Evolutionary conservation across 1,139 yeast species (phyloP), one percentile per base, ranked within the genome.

Genomic region (Magnusiomyces fungicola): DNA sequence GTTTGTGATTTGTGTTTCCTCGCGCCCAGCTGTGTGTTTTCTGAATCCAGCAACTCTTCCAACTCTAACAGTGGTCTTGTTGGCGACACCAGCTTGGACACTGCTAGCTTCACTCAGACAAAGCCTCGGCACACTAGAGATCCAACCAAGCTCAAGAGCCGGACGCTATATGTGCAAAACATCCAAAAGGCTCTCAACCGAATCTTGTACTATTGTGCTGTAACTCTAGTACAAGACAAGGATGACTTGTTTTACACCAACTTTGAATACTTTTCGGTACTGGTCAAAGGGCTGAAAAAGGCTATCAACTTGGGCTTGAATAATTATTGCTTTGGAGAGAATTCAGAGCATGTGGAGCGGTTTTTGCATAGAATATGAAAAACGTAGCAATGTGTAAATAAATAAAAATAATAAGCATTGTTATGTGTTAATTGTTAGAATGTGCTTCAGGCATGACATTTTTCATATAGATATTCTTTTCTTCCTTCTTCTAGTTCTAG

Each of bases 1-100:
- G 29, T 42, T 21, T 42, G 29, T 30, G 45, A 42, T 32, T 14
- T 32, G 37, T 42, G 45, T 21, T 42, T 42, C 21, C 6, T 39
- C 9, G 7, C 43, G 23, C 38, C 21, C 6, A 34, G 19, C 10
- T 18, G 4, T 34, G 14, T 14, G 23, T 21, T 18, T 9, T 18
- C 38, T 3, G 7, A 34, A 18, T 5, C 22, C n/a, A 18, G 23
- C n/a, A n/a, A n/a, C n/a, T n/a, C n/a, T n/a, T n/a, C n/a, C n/a
- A n/a, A n/a, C n/a, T n/a, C n/a, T n/a, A n/a, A n/a, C n/a, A n/a
- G n/a, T n/a, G n/a, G n/a, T n/a, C n/a, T n/a, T n/a, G n/a, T n/a
- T n/a, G n/a, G n/a, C n/a, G n/a, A n/a, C n/a, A n/a, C n/a, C n/a
- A n/a, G n/a, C n/a, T n/a, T n/a, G n/a, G n/a, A n/a, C n/a, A n/a